Percentiles rank a stretch among this genome's conserved stretches.
Conservation (phyloP, 2,329 filamentous ascomycete species). For the Laburnicola sp. region DNA sequence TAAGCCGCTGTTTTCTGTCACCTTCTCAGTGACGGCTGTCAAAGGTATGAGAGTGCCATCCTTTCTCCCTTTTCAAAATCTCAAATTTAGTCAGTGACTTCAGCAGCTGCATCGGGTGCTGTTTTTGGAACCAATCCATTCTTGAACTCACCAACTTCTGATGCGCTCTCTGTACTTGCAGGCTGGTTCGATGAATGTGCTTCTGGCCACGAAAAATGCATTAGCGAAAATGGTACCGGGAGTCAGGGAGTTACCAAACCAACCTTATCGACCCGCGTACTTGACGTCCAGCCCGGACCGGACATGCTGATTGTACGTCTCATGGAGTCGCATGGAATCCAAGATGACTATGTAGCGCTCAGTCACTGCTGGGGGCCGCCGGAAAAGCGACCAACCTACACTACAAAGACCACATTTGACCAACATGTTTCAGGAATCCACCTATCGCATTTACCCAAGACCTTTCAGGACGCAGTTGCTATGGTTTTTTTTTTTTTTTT, state of each 20-base stretch:
- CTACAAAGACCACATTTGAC: not conserved
- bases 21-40: not conserved
- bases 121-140: not conserved
- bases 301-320: not conserved
- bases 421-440: not conserved
- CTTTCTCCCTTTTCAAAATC: not conserved
- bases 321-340: not conserved
- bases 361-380: slow-evolving; percentile 10
- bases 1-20: not conserved
- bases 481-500: not conserved
- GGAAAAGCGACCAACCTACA: not conserved
- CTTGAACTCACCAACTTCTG: not conserved
- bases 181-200: not conserved
- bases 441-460: slow-evolving; percentile 5
- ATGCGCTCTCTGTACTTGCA: not conserved
- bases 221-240: not conserved
- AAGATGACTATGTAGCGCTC: slow-evolving; percentile 2
- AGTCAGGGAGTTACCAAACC: not conserved
- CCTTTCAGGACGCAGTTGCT: slow-evolving; percentile 11
- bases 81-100: not conserved
- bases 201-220: not conserved
- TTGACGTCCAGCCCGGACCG: not conserved
- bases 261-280: not conserved
- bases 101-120: not conserved
- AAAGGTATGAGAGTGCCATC: not conserved